phyloP scores from a whole-genome alignment of 345 rosid species.

The Brassica carinata region DNA sequence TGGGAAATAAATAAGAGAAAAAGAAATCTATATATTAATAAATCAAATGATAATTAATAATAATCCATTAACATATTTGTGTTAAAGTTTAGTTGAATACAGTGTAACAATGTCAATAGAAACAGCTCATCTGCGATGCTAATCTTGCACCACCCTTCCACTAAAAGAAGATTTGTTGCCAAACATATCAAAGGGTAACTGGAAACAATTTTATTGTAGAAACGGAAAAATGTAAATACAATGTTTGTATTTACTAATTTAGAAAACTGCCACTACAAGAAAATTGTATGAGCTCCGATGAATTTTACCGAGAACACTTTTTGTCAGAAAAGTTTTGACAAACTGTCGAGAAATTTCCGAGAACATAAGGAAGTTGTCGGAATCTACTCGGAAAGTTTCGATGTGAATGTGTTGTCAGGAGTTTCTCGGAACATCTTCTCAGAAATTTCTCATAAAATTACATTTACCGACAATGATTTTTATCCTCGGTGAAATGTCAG shows the following conservation, averaged over 20 bases:
- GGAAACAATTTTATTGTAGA: background rate
- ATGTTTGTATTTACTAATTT: background rate
- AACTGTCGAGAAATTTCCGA: too few relatives aligned
- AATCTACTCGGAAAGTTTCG: too few relatives aligned
- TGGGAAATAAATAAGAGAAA: background rate
- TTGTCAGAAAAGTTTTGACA: too few relatives aligned
- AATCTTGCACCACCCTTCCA: background rate
- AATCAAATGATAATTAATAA: background rate
- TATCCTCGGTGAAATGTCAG: too few relatives aligned
- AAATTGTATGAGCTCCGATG: too few relatives aligned
- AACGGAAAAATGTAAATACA: background rate
- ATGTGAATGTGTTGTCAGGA: too few relatives aligned
- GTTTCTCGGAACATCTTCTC: too few relatives aligned
- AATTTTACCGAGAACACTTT: too few relatives aligned
- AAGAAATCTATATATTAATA: background rate
- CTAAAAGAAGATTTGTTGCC: constrained; percentile 4
- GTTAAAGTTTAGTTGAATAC: constrained; percentile 15
- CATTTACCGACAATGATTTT: too few relatives aligned
- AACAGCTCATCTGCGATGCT: background rate
- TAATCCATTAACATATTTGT: background rate
- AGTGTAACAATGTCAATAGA: background rate
- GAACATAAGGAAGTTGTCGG: too few relatives aligned
- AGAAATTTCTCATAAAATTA: too few relatives aligned
- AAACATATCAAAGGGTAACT: background rate
- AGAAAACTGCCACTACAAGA: constrained; percentile 13